Base-by-base conservation (phyloP, 2,329 filamentous ascomycete species). In the Alternaria brassicae region DNA sequence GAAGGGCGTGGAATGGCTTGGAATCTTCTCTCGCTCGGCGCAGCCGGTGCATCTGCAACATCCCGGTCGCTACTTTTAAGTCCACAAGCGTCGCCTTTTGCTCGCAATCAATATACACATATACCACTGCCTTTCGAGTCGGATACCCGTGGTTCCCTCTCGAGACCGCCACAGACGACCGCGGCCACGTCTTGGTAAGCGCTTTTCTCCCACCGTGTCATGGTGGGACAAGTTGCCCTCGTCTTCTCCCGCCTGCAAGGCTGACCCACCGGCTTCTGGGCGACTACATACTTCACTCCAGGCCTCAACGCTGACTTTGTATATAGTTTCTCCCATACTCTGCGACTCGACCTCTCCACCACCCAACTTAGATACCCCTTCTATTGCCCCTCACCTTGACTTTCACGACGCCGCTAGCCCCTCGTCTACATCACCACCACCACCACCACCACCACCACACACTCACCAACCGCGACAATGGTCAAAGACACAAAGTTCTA, bases 401-500 rank as follows among this genome's bases (percentile, higher is more conserved):
- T 60, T 67, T 60, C 62, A 58, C 70, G 57, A 69, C 72, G 68
- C 72, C 70, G 45, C 69, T 66, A 71, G 57, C 62, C 64, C 65
- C 62, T 67, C 65, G 48, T 53, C 58, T 49, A 63, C 56, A 32
- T 10, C 9, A 21, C 54, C 49, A 59, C 36, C 25, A 40, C 58
- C n/a, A n/a, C n/a, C n/a, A n/a, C n/a, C n/a, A n/a, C n/a, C n/a
- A n/a, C 54, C 49, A 59, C 36, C 25, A 40, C 58, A 52, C 62
- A 48, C 47, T 41, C 41, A 47, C 42, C 58, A 63, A 58, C 65
- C 72, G 68, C 70, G 68, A 89, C 73, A 55, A 93, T 93, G 91
- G 90, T 89, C 67, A 91, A 90, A 77, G 91, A 93, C 72, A 91
- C 88, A 36, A 91, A 91, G 78, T 85, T 87, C 77, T 95, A 95